phyloP scores from a whole-genome alignment of 139 green algal genomes.

The Trebouxia sp. region DNA sequence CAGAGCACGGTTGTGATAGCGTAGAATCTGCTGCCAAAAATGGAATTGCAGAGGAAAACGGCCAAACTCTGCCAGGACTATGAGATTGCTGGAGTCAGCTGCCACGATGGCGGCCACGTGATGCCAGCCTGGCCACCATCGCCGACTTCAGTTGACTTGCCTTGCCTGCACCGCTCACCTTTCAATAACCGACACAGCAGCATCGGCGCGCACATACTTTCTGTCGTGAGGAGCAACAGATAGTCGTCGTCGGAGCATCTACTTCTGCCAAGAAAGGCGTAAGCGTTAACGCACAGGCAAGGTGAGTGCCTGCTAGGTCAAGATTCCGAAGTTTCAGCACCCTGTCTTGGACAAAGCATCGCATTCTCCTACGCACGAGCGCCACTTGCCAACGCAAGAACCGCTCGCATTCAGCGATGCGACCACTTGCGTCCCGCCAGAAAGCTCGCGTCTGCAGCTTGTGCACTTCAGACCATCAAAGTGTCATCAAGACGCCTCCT shows the following conservation, averaged over 20 bases:
- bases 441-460: no score
- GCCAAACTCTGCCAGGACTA: no score
- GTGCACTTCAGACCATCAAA: no score
- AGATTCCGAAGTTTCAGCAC: background rate
- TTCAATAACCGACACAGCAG: background rate
- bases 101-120: conserved; percentile 1
- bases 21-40: no score
- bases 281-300: background rate
- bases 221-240: no score
- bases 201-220: background rate
- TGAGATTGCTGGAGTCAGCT: no score
- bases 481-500: no score
- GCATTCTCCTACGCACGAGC: background rate
- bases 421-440: no score
- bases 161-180: background rate
- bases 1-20: no score
- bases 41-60: no score
- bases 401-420: no score
- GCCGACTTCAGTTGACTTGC: conserved; percentile 22
- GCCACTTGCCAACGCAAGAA: no score
- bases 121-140: conserved; percentile 7
- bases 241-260: background rate
- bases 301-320: background rate
- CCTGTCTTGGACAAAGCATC: background rate
- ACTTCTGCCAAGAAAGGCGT: background rate